Evolutionary conservation across 2,329 filamentous ascomycete genomes (phyloP).

Genomic region (Pyricularia pennisetigena): DNA sequence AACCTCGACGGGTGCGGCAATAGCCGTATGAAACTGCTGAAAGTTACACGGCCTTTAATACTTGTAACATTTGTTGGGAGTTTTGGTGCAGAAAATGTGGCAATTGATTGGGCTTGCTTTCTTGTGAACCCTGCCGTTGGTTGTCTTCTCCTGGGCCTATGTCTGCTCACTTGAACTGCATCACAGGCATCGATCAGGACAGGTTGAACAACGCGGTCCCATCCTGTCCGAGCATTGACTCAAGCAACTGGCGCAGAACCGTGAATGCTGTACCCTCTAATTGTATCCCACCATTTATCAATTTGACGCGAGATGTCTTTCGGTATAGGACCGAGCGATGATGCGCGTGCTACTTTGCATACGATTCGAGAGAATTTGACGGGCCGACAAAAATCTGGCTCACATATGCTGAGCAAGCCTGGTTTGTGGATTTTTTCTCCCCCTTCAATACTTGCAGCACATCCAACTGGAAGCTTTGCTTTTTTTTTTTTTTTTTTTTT

Average conservation of each 20-base stretch:
- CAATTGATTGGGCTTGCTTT: not conserved
- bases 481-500: too few relatives aligned
- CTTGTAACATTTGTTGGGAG: not conserved
- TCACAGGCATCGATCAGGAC: not conserved
- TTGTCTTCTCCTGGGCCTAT: not conserved
- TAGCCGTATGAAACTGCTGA: not conserved
- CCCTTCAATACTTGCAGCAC: not conserved
- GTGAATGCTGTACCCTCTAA: not conserved
- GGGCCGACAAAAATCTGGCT: not conserved
- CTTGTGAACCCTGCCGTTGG: not conserved
- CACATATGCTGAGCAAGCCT: not conserved
- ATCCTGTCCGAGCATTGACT: not conserved
- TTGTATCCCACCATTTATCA: not conserved
- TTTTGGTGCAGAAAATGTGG: not conserved
- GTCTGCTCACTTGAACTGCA: not conserved
- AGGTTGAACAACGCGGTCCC: not conserved
- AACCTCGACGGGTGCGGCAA: not conserved
- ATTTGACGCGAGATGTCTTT: not conserved
- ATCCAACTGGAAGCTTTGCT: not conserved
- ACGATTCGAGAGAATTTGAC: not conserved
- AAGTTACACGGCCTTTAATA: not conserved
- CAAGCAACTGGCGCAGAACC: not conserved
- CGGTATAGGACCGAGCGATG: not conserved
- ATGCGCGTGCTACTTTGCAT: not conserved
- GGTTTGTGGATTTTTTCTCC: not conserved